Base-by-base conservation (phyloP, 2,329 filamentous ascomycete species). In the Pezicula neosporulosa region DNA sequence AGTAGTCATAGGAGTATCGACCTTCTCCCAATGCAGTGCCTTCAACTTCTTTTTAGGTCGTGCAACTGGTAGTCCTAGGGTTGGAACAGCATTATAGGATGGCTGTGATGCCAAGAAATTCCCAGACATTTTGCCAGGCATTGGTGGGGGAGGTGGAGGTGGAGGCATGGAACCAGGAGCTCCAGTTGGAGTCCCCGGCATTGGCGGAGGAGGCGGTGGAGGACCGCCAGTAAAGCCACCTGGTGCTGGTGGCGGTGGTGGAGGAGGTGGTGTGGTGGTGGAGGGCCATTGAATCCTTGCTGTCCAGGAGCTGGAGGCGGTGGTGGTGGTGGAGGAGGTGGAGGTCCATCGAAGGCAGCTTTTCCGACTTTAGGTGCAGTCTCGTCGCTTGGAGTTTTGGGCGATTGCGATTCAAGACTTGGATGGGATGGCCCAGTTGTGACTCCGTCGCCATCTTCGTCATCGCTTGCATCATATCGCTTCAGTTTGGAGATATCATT, bases 11-110 rank as follows among this genome's bases (percentile, higher is more conserved):
- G 91, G 89, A 48, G 89, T 82, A 70, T 99, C 94, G 49, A 99
- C 90, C 77, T 97, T 97, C 73, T 99, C 94, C 93, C 94, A 97
- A 74, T 99, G 94, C 60, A 99, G 80, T 53, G 93, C 93, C 83
- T 99, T 99, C 70, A 99, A 90, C 78, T 97, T 99, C 84, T 96
- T 97, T 82, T 97, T 97, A 19, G 94, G 91, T 61, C 93, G 80
- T 48, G 91, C 89, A 54, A 91, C 88, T 35, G 90, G 86, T 62
- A 96, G 73, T 41, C 86, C 83, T 60, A 90, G 77, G 7, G 82
- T 80, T 19, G 83, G 72, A 13, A 78, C 66, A 5, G 78, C 67
- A 18, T 75, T 72, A 54, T 81, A 80, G 30, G 62, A 37, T 35
- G 79, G 76, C 58, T 82, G 77, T 57, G 86, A 81, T 44, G 85